Evolutionary conservation across 306 rosid species (phyloP), one percentile per base, ranked within the genome.

Genomic region (Chamaecrista fasciculata): DNA sequence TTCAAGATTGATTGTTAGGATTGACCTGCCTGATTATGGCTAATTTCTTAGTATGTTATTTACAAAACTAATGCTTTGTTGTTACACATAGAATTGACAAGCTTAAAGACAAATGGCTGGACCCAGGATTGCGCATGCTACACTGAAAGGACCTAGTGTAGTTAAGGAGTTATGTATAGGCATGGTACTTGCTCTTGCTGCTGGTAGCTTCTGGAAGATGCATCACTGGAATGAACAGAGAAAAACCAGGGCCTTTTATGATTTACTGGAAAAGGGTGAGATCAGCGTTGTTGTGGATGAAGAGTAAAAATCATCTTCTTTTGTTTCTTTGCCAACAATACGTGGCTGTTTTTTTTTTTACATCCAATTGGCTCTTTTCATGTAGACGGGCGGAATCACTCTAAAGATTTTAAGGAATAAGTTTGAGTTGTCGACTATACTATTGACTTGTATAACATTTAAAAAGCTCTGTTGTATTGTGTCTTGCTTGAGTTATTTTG

Each of bases 171-270:
- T 93, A 62, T 4, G 83, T 58, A 81, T 79, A 14, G 96, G 88
- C 16, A 16, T 77, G 26, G 69, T 62, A 1, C 85, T 93, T 4
- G 93, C 85, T 33, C 1, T 88, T 58, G 81, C 86, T 56, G 89
- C 87, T 44, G 98, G 93, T 11, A 43, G 91, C 83, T 55, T 93
- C 47, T 93, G 98, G 93, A 93, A 93, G 78, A 93, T 86, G 96
- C 86, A 93, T 76, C 98, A 93, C 77, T 93, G 98, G 98, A 93
- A 93, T 78, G 97, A 93, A 66, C 98, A 93, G 85, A 84, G 88
- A 75, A 93, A 79, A 74, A 60, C 62, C 58, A 84, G 97, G 82
- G 10, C 86, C 42, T 93, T 93, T 63, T 87, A 87, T 39, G 96
- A 93, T 85, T 77, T 93, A 73, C 86, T 90, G 12, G 96, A 93